A percentile compares a stretch with the other conserved stretches of the same genome.
phyloP scores from a whole-genome alignment of 2,329 filamentous ascomycete genomes.

The Colletotrichum sp. region DNA sequence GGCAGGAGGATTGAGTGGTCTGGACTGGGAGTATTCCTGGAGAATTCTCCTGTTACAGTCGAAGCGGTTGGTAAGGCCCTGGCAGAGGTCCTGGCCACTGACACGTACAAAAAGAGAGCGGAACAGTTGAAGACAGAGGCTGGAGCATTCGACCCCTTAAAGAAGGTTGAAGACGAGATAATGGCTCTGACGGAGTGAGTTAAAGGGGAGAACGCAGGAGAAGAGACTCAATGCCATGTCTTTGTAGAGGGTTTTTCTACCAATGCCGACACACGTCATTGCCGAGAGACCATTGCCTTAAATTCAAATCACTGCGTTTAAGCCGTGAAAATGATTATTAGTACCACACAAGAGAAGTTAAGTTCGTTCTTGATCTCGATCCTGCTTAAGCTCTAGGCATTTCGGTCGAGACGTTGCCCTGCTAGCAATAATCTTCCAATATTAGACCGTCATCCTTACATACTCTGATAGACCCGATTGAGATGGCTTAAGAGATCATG shows the following conservation, averaged over 20 bases:
- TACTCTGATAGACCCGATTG: neutral
- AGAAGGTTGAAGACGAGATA: neutral
- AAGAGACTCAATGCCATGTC: neutral
- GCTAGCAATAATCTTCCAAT: neutral
- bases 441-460: neutral
- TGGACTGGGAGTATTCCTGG: constrained; percentile 20
- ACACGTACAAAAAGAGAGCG: constrained; percentile 22
- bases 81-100: constrained; percentile 21
- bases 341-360: rapidly evolving
- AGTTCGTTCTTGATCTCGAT: rapidly evolving
- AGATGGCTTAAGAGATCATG: neutral
- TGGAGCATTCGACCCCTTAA: neutral
- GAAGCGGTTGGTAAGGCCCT: constrained; percentile 22
- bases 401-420: too few relatives aligned
- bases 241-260: neutral
- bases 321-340: rapidly evolving
- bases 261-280: neutral
- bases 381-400: neutral
- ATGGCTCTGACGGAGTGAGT: neutral
- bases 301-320: rapidly evolving
- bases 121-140: constrained; percentile 24
- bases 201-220: neutral
- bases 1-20: constrained; percentile 25
- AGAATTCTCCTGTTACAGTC: constrained; percentile 32
- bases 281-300: neutral